Evolutionary conservation across 371 early-diverging fungal species (phyloP).

Genomic region (Batrachochytrium dendrobatidis): DNA sequence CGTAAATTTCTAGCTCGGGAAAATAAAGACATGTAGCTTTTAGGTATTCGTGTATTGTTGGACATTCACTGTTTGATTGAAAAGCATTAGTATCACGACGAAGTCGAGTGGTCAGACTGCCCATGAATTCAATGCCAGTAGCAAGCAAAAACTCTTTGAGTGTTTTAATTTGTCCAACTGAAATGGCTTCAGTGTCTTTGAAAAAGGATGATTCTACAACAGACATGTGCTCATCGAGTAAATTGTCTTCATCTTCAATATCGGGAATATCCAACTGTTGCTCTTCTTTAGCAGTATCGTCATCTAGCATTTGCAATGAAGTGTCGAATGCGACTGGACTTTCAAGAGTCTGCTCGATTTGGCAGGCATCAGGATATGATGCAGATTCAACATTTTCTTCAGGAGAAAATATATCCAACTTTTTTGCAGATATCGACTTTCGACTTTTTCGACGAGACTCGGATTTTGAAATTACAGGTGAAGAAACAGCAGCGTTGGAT

Average conservation of each 20-base stretch:
- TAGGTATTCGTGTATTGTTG: neutral
- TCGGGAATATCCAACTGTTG: no score
- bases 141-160: neutral
- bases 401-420: no score
- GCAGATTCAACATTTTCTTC: no score
- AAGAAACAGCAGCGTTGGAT: no score
- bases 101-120: neutral
- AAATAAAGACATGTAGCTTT: neutral
- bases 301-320: no score
- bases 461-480: no score
- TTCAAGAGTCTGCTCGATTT: no score
- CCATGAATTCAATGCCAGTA: conserved; percentile 2
- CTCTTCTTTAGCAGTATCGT: no score
- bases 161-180: neutral
- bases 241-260: neutral
- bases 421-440: no score
- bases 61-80: neutral
- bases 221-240: conserved; percentile 1
- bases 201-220: neutral
- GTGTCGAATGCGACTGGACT: no score
- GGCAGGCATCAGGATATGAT: no score
- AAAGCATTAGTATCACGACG: conserved; percentile 1
- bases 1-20: conserved; percentile 7
- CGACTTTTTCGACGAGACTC: no score
- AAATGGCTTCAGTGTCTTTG: neutral